A percentile compares a stretch with the other conserved stretches of the same genome.
phyloP scores from a whole-genome alignment of 1,284 basidiomycete species.

The Clitocybe nebularis region DNA sequence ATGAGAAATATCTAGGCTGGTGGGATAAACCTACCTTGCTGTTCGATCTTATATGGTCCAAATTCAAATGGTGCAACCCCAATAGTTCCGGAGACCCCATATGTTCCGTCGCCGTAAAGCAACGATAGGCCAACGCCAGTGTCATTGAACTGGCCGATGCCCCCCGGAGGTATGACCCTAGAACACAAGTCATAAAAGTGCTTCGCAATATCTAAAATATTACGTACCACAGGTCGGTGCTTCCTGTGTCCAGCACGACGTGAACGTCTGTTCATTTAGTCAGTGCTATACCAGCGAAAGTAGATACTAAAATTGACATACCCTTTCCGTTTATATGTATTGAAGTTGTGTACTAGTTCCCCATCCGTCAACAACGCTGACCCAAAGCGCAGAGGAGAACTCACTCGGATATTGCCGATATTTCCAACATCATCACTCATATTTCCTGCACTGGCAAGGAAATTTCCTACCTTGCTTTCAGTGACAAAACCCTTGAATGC shows the following conservation, averaged over 20 bases:
- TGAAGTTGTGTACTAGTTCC: slow-evolving; percentile 26
- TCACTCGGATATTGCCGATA: slow-evolving; percentile 16
- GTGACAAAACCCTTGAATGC: background rate
- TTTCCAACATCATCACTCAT: slow-evolving; percentile 10
- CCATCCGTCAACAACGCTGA: background rate
- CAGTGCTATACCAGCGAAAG: background rate
- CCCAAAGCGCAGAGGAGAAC: slow-evolving; percentile 1
- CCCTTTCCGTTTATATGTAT: slow-evolving; percentile 25
- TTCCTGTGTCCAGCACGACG: slow-evolving; percentile 29
- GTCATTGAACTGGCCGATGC: slow-evolving; percentile 25
- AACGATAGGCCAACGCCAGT: slow-evolving; percentile 23
- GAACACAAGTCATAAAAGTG: background rate
- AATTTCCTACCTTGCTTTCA: background rate
- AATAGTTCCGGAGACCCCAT: slow-evolving; percentile 27
- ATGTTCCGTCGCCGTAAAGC: slow-evolving; percentile 26
- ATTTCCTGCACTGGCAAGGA: background rate
- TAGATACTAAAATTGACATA: slow-evolving; percentile 6
- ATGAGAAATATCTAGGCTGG: background rate
- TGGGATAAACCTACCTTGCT: slow-evolving; percentile 18
- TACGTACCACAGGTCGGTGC: slow-evolving; percentile 22
- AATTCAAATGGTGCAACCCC: slow-evolving; percentile 25
- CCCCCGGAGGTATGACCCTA: slow-evolving; percentile 27
- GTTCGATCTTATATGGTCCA: slow-evolving; percentile 23
- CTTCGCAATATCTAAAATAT: background rate
- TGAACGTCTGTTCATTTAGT: slow-evolving; percentile 15